A percentile compares a stretch with the other conserved stretches of the same genome.
Conservation (phyloP, 257 asterid species). For the Solanum sitiens region DNA sequence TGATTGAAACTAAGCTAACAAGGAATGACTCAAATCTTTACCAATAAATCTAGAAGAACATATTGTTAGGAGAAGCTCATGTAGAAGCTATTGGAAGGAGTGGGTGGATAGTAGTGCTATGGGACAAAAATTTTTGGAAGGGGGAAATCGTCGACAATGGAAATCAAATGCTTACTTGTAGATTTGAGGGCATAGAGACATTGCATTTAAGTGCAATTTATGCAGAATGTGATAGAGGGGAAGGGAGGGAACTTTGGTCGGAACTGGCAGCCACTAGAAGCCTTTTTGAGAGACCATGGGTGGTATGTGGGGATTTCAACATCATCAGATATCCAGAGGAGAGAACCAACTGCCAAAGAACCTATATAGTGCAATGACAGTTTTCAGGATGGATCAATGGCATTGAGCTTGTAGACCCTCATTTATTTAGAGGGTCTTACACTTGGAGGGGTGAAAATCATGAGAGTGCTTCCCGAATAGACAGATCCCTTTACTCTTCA, state of each 20-base stretch:
- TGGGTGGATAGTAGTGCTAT: neutral
- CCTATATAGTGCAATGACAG: neutral
- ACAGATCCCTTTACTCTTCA: neutral
- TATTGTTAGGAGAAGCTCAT: neutral
- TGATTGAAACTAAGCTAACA: neutral
- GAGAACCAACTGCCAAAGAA: neutral
- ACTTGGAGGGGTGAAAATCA: neutral
- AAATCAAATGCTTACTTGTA: neutral
- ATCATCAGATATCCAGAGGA: neutral
- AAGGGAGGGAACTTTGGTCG: neutral
- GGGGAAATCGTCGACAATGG: neutral
- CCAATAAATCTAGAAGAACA: neutral
- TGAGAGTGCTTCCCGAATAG: neutral
- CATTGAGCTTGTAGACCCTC: neutral
- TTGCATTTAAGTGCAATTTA: neutral
- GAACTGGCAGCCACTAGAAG: no score
- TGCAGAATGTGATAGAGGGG: neutral
- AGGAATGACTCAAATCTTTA: neutral
- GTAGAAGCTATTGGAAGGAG: neutral
- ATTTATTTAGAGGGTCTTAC: neutral
- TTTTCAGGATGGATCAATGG: neutral
- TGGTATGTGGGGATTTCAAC: neutral
- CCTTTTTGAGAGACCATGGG: no score
- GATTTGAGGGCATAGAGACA: neutral
- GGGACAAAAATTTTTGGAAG: neutral